Evolutionary conservation across 2,329 filamentous ascomycete genomes (phyloP), one percentile per base, ranked within the genome.

Genomic region (Exophiala phaeomuriformis): DNA sequence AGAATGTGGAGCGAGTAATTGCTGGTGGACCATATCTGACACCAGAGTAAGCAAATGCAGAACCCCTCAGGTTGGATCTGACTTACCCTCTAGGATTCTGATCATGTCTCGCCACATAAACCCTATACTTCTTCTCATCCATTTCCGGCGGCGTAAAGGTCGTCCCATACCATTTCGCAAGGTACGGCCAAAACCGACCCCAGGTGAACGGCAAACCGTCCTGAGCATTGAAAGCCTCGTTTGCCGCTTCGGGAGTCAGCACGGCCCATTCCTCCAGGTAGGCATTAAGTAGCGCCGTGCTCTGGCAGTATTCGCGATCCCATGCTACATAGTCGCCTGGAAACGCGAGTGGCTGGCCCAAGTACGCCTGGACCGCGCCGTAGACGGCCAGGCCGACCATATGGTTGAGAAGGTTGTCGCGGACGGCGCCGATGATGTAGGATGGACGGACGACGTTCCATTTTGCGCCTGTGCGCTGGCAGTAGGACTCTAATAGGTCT

Each of bases 201-300:
- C 73, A 77, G 0, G 72, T 73, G 28, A 77, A 73, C 0, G 67
- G 64, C 5, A 64, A 67, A 2, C 69, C 72, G 48, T 80, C 75
- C 19, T 64, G 63, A 0, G 71, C 71, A 53, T 79, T 80, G 65
- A 79, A 78, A 9, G 68, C 71, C 61, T 79, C 63, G 52, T 77
- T 71, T 37, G 56, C 63, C 2, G 71, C 68, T 1, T 60, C 59
- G 0, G 68, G 66, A 0, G 64, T 70, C n/a, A 79, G 61, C 0
- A 73, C 74, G 0, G 71, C 71, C 75, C 75, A 80, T 61, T 77
- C 75, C 12, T 66, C 67, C 35, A 79, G 67, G 52, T 75, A 75
- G 0, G 68, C 72, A 47, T 75, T 79, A 57, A 79, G 62, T 62
- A 68, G 66, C 2, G 73, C 75, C 1, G 67, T 72, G 42, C 49